These are phyloP conservation scores for Eragrostis nindensis DNA, from an alignment of 176 grass and related monocot genomes.

Conservation along the genomic window DNA sequence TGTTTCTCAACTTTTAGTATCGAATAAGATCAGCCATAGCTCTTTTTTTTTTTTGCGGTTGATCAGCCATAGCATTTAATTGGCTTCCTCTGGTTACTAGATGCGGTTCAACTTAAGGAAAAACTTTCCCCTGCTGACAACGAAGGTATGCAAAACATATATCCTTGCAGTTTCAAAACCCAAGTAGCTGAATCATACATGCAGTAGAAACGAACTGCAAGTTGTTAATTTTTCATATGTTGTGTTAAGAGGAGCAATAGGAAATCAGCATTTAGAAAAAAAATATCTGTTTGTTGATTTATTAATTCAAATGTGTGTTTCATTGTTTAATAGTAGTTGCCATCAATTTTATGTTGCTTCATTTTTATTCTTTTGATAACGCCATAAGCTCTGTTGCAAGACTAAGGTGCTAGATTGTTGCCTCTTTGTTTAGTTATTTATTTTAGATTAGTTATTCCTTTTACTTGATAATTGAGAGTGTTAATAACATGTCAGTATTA, in stretches of 20 bases:
- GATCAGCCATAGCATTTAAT: constrained; percentile 30
- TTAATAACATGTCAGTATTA: background rate
- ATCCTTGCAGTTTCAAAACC: background rate
- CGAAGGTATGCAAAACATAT: constrained; percentile 59
- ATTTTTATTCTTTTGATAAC: background rate
- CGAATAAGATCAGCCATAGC: no score
- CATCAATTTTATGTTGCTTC: background rate
- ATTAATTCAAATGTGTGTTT: constrained; percentile 8
- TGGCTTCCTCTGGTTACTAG: constrained; percentile 43
- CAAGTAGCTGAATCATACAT: background rate
- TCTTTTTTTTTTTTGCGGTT: no score
- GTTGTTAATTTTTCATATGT: background rate
- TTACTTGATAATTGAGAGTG: background rate
- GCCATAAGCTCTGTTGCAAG: background rate
- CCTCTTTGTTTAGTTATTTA: background rate
- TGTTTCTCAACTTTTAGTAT: no score
- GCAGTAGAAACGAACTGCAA: background rate
- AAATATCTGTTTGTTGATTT: background rate
- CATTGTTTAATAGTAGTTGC: background rate
- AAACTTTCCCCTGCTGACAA: constrained; percentile 79
- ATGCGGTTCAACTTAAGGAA: constrained; percentile 93
- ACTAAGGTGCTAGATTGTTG: background rate
- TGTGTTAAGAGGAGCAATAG: background rate
- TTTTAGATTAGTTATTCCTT: background rate
- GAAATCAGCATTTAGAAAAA: background rate